Evolutionary conservation across 1,284 basidiomycete genomes (phyloP).

Genomic region (Cryptococcus sp.): DNA sequence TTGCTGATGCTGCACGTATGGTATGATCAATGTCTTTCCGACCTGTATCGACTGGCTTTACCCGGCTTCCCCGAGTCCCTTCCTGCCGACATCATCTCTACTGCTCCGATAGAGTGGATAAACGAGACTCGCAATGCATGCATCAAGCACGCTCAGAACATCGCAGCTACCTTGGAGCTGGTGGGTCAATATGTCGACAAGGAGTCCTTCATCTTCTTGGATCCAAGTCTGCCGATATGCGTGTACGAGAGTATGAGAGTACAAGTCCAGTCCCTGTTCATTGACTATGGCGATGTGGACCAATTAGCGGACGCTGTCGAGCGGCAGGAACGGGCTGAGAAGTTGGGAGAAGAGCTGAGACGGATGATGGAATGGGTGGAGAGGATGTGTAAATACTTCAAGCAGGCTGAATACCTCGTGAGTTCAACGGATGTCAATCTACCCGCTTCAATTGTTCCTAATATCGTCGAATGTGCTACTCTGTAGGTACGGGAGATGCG

Average conservation of each 20-base stretch:
- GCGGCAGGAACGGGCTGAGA: too few relatives aligned
- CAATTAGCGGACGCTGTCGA: too few relatives aligned
- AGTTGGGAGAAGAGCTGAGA: too few relatives aligned
- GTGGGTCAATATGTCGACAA: conserved; percentile 7
- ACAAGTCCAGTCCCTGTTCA: conserved; percentile 22
- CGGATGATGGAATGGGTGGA: too few relatives aligned
- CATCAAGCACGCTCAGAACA: conserved; percentile 15
- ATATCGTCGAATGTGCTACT: too few relatives aligned
- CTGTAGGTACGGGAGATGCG: too few relatives aligned
- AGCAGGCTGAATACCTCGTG: too few relatives aligned
- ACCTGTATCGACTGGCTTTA: conserved; percentile 21
- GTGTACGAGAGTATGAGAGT: conserved; percentile 24
- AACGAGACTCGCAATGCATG: conserved; percentile 14
- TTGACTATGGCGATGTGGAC: neutral
- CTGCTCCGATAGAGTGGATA: conserved; percentile 20
- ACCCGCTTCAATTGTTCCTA: too few relatives aligned
- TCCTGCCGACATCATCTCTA: neutral
- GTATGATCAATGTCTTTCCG: conserved; percentile 23
- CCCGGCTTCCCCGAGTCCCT: conserved; percentile 25
- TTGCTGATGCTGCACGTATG: conserved; percentile 28
- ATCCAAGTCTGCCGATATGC: conserved; percentile 23
- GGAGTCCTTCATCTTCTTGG: conserved; percentile 18
- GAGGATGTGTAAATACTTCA: too few relatives aligned
- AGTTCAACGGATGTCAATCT: too few relatives aligned
- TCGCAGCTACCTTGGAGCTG: conserved; percentile 13